A percentile compares a stretch with the other conserved stretches of the same genome.
phyloP scores from a whole-genome alignment of 2,329 filamentous ascomycete genomes.

The Fusarium miscanthi region DNA sequence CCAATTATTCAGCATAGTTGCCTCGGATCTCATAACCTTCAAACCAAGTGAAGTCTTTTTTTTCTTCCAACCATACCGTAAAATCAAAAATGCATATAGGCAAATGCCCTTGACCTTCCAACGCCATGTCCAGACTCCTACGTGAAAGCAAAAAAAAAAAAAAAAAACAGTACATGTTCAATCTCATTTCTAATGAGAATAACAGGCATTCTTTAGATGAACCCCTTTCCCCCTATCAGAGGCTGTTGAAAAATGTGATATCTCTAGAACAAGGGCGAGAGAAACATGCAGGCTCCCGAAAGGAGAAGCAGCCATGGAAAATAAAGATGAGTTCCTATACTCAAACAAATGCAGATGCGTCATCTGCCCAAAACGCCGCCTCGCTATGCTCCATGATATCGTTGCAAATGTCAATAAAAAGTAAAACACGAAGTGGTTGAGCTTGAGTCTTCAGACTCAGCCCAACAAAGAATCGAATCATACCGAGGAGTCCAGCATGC shows the following conservation, averaged over 20 bases:
- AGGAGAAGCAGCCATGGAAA: constrained; percentile 28
- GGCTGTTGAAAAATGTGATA: constrained; percentile 16
- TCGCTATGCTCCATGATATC: constrained; percentile 55
- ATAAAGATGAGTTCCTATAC: constrained; percentile 32
- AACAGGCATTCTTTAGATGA: constrained; percentile 15
- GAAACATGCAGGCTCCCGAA: constrained; percentile 22
- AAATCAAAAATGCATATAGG: constrained; percentile 27
- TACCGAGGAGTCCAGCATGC: constrained; percentile 23
- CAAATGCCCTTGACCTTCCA: constrained; percentile 19
- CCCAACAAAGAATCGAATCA: constrained; percentile 38
- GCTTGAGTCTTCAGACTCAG: constrained; percentile 29
- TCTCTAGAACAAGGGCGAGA: constrained; percentile 22
- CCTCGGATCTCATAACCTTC: constrained; percentile 15
- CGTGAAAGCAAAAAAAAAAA: not conserved
- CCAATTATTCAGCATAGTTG: constrained; percentile 14
- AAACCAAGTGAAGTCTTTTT: constrained; percentile 37
- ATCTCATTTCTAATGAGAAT: constrained; percentile 9
- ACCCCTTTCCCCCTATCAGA: constrained; percentile 25
- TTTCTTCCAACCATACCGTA: constrained; percentile 39
- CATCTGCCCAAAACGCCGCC: constrained; percentile 50
- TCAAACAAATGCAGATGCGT: constrained; percentile 40
- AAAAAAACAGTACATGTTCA: constrained; percentile 3
- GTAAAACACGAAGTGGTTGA: constrained; percentile 34
- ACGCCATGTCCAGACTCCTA: constrained; percentile 37
- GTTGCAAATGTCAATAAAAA: constrained; percentile 39